A percentile compares a stretch with the other conserved stretches of the same genome.
Evolutionary conservation across 208 protist genomes (phyloP).

Genomic region (Acanthamoeba sp.): DNA sequence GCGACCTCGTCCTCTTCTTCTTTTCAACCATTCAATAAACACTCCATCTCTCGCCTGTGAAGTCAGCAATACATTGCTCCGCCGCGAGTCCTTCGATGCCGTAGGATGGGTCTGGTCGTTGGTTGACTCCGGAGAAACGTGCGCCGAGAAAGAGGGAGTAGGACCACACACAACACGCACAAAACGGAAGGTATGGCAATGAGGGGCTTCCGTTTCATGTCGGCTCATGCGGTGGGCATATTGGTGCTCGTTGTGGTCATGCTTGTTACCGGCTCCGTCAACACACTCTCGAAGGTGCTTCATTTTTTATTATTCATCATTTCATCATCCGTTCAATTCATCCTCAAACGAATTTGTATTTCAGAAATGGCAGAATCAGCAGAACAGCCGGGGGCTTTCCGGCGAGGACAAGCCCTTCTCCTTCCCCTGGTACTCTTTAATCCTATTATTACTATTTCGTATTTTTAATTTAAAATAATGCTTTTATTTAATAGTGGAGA

Average conservation of each 20-base stretch:
- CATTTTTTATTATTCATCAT: not conserved
- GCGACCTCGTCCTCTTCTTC: not conserved
- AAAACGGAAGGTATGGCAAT: not conserved
- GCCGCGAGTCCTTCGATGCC: no score
- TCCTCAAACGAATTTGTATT: not conserved
- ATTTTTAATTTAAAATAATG: constrained; percentile 13
- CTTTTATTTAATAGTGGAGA: not conserved
- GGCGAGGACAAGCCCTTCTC: constrained; percentile 17
- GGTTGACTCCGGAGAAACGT: no score
- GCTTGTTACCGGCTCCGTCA: constrained; percentile 71
- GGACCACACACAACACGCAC: not conserved
- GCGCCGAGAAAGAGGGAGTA: no score
- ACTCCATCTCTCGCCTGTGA: not conserved
- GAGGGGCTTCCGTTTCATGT: not conserved
- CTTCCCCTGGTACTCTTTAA: not conserved
- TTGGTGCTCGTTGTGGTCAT: constrained; percentile 36
- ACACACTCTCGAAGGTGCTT: constrained; percentile 38
- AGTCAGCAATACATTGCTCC: no score
- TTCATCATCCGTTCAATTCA: not conserved
- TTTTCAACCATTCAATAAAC: not conserved
- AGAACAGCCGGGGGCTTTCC: constrained; percentile 7
- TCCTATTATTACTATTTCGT: not conserved
- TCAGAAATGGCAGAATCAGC: constrained; percentile 54
- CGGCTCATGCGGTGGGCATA: not conserved
- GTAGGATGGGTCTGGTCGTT: no score